These are phyloP conservation scores for Fusarium ramigenum DNA, from an alignment of 2,329 filamentous ascomycete genomes.

Conservation along the genomic window DNA sequence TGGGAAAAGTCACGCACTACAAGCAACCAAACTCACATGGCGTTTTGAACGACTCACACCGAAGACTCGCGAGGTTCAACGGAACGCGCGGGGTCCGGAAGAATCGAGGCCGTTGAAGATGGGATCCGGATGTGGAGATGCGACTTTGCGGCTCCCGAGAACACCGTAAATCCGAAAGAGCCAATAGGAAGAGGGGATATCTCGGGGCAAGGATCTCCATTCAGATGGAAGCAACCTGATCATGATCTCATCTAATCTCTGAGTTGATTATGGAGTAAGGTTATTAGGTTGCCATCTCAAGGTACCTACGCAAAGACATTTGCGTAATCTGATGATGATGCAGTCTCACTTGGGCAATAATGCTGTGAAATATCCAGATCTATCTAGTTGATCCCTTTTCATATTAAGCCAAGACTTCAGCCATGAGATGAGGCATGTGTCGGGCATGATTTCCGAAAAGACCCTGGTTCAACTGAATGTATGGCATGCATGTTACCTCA, in stretches of 20 bases:
- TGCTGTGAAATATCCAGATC: neutral
- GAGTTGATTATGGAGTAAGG: neutral
- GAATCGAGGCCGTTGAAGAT: neutral
- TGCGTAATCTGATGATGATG: neutral
- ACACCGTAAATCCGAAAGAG: slow-evolving; percentile 20
- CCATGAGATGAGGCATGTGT: slow-evolving; percentile 3
- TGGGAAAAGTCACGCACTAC: neutral
- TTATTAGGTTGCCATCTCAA: neutral
- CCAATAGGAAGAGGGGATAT: slow-evolving; percentile 22
- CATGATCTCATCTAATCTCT: slow-evolving; percentile 7
- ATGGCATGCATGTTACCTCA: neutral
- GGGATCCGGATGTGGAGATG: neutral
- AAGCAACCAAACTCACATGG: slow-evolving; percentile 10
- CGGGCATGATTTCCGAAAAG: slow-evolving; percentile 13
- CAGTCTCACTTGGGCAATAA: neutral
- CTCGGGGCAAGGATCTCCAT: neutral
- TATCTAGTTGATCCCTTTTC: neutral
- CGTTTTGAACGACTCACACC: slow-evolving; percentile 7
- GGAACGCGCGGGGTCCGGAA: slow-evolving; percentile 40
- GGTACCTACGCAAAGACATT: neutral
- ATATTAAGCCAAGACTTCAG: slow-evolving; percentile 11
- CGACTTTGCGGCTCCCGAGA: slow-evolving; percentile 23
- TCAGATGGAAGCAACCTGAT: neutral
- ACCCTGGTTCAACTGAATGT: slow-evolving; percentile 7
- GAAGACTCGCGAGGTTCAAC: neutral